A percentile compares a stretch with the other conserved stretches of the same genome.
These are phyloP conservation scores for Gentiana macrophylla DNA, from an alignment of 257 asterid species.

Conservation along the genomic window DNA sequence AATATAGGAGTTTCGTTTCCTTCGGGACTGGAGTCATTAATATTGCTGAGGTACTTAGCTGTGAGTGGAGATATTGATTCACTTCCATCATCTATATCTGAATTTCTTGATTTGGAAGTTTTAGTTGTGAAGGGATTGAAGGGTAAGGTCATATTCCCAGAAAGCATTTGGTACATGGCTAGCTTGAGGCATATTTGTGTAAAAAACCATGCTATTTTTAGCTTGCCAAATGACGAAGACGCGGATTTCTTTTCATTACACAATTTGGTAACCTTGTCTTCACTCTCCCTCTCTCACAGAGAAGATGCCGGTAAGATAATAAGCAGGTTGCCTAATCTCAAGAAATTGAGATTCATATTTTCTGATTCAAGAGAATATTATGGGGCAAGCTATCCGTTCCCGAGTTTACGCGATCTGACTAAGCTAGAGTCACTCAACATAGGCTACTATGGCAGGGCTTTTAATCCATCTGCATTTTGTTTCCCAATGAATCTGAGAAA, in stretches of 20 bases:
- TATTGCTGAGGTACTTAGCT: not conserved
- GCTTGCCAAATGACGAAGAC: too few relatives aligned
- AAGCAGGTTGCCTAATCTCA: not conserved
- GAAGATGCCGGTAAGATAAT: not conserved
- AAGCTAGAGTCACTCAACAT: not conserved
- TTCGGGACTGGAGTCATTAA: not conserved
- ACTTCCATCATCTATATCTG: not conserved
- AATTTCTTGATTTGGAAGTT: not conserved
- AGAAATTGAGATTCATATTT: not conserved
- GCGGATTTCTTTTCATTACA: not conserved
- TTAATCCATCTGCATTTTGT: not conserved
- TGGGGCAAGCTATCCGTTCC: not conserved
- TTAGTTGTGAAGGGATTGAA: not conserved
- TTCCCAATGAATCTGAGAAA: not conserved
- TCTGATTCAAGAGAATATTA: not conserved
- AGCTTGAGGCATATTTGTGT: not conserved
- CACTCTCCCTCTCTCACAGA: not conserved
- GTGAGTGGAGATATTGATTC: not conserved
- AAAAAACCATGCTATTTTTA: not conserved
- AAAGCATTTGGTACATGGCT: not conserved
- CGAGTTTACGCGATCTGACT: not conserved
- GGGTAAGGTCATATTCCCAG: not conserved
- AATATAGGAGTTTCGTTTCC: not conserved
- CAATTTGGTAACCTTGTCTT: not conserved
- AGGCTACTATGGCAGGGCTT: not conserved